Conservation (phyloP, 177 flowering plant species). For the Vitis hybrid region DNA sequence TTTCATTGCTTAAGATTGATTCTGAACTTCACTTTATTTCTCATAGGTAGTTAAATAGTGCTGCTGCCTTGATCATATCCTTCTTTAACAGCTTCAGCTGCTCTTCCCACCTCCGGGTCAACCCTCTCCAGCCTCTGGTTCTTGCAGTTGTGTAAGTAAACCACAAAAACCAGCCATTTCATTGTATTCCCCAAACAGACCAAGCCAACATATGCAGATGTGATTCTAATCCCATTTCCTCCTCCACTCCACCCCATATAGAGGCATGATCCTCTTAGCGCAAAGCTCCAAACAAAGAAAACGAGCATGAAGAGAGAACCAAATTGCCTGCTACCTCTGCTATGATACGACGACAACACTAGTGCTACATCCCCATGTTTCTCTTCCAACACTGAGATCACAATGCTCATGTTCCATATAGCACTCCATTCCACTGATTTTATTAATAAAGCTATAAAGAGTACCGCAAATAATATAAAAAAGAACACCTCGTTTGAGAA, state of each 20-base stretch:
- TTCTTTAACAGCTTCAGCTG: too few species aligned
- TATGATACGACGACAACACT: constrained; percentile 17
- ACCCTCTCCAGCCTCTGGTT: too few species aligned
- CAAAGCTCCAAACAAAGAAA: constrained; percentile 10
- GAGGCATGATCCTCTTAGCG: constrained; percentile 6
- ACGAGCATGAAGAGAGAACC: constrained; percentile 11
- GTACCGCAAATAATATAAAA: background rate
- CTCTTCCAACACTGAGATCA: constrained; percentile 24
- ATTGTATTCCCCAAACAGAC: too few species aligned
- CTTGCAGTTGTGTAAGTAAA: too few species aligned
- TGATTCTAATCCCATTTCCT: background rate
- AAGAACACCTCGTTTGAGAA: background rate
- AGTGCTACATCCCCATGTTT: constrained; percentile 22
- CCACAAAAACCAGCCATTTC: too few species aligned
- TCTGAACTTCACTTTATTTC: too few species aligned
- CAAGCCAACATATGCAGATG: too few species aligned
- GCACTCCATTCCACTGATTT: constrained; percentile 26
- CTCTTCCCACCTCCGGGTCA: too few species aligned
- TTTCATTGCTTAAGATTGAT: too few species aligned
- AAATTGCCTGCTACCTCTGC: constrained; percentile 18
- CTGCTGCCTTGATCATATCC: too few species aligned
- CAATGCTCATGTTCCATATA: constrained; percentile 27
- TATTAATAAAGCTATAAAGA: constrained; percentile 7
- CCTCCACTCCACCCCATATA: constrained; percentile 6
- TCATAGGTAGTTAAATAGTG: too few species aligned